Percentiles rank a stretch among this genome's conserved stretches.
Conservation (phyloP, 1,284 basidiomycete genomes). For the Golubevia pallescens region DNA sequence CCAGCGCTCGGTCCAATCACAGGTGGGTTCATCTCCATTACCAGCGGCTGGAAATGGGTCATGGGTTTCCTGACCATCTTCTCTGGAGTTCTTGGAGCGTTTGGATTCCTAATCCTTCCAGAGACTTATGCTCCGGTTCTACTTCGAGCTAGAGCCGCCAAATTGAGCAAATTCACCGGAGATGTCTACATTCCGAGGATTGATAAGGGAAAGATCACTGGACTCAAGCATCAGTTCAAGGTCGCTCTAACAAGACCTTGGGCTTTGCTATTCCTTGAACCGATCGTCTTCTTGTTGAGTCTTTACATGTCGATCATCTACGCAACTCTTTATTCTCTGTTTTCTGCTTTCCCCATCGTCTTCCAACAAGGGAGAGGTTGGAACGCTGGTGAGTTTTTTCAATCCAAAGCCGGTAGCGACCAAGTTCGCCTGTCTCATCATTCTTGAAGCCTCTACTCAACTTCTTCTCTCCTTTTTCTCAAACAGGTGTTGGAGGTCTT, state of each 20-base stretch:
- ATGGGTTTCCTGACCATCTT: slow-evolving; percentile 17
- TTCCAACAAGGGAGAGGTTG: slow-evolving; percentile 27
- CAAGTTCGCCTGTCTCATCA: background rate
- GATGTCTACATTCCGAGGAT: slow-evolving; percentile 25
- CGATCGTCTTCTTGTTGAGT: slow-evolving; percentile 16
- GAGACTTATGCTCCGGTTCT: slow-evolving; percentile 55
- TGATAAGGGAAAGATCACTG: slow-evolving; percentile 30
- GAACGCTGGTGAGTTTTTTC: slow-evolving; percentile 11
- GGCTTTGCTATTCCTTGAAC: slow-evolving; percentile 22
- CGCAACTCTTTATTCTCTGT: slow-evolving; percentile 6
- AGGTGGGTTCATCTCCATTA: slow-evolving; percentile 1
- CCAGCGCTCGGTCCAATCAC: background rate
- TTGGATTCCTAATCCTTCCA: slow-evolving; percentile 16
- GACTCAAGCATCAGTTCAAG: slow-evolving; percentile 26
- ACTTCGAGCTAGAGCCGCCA: slow-evolving; percentile 36
- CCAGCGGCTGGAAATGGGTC: slow-evolving; percentile 19
- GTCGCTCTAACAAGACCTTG: slow-evolving; percentile 36
- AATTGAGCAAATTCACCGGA: slow-evolving; percentile 42
- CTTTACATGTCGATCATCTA: slow-evolving; percentile 11
- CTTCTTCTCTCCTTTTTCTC: background rate
- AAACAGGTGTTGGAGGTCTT: slow-evolving; percentile 22
- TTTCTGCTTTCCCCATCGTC: slow-evolving; percentile 19
- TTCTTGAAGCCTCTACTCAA: background rate
- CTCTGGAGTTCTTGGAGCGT: slow-evolving; percentile 13
- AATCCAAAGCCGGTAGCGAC: background rate